A percentile compares a stretch with the other conserved stretches of the same genome.
These are phyloP conservation scores for Elaeis oleifera DNA, from an alignment of 202 grass and related monocot genomes.

Conservation along the genomic window DNA sequence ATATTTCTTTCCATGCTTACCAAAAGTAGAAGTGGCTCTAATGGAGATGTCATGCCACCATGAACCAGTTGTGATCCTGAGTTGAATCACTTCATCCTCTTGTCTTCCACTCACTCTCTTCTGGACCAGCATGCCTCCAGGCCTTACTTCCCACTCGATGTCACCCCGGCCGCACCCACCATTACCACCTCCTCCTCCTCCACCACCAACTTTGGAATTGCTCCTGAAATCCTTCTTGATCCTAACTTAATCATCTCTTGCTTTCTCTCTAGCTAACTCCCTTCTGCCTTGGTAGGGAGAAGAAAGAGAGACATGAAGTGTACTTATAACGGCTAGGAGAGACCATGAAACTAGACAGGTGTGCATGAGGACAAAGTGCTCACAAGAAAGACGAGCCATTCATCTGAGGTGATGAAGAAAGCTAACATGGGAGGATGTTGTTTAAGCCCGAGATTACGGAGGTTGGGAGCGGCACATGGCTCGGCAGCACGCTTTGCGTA, in stretches of 20 bases:
- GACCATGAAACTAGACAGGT: no score
- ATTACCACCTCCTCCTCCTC: conserved; percentile 26
- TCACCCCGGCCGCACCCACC: conserved; percentile 33
- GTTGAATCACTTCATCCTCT: conserved; percentile 27
- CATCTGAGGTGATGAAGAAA: background rate
- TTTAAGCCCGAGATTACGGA: conserved; percentile 9
- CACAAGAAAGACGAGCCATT: background rate
- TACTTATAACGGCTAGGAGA: background rate
- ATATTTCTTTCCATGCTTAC: conserved; percentile 19
- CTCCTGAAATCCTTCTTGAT: conserved; percentile 71
- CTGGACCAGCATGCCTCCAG: conserved; percentile 93
- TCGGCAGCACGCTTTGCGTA: background rate
- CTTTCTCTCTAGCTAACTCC: background rate
- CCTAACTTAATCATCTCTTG: conserved; percentile 54
- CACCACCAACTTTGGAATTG: conserved; percentile 26
- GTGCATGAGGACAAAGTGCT: no score
- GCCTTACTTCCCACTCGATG: conserved; percentile 72
- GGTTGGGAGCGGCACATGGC: conserved; percentile 52
- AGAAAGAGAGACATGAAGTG: background rate
- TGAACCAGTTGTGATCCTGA: conserved; percentile 48
- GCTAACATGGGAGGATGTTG: background rate
- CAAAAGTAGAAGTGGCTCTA: conserved; percentile 62
- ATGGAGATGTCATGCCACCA: conserved; percentile 71
- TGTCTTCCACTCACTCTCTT: conserved; percentile 38
- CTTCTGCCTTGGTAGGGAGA: background rate